These are phyloP conservation scores for Claviceps sp. DNA, from an alignment of 2,329 filamentous ascomycete genomes.

Conservation along the genomic window DNA sequence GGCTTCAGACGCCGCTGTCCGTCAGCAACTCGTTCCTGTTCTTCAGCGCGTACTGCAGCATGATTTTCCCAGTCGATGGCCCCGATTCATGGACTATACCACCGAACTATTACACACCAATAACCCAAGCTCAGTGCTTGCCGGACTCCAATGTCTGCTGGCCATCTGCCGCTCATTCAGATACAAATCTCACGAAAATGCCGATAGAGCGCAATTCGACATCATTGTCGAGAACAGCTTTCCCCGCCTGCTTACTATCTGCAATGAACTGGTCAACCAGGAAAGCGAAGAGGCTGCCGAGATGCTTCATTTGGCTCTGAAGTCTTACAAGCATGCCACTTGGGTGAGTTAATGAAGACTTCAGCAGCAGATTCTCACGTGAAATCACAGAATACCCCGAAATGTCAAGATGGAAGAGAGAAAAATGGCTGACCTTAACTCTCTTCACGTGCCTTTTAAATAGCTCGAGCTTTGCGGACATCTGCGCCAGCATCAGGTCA, in stretches of 20 bases:
- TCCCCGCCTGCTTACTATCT: constrained; percentile 73
- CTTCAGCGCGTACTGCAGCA: constrained; percentile 92
- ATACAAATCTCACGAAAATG: constrained; percentile 73
- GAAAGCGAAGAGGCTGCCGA: constrained; percentile 89
- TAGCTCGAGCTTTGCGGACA: constrained; percentile 76
- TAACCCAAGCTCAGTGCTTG: constrained; percentile 75
- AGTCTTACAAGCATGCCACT: constrained; percentile 96
- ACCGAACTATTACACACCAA: constrained; percentile 78
- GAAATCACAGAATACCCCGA: too few species aligned
- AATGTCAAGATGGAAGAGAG: not conserved
- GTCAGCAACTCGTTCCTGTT: constrained; percentile 84
- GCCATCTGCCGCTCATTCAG: constrained; percentile 92
- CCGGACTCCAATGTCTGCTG: constrained; percentile 83
- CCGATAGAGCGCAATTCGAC: constrained; percentile 71
- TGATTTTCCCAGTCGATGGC: constrained; percentile 93
- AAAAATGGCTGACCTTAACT: too few species aligned
- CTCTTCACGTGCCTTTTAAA: not conserved
- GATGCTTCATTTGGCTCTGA: constrained; percentile 89
- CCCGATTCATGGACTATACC: constrained; percentile 85
- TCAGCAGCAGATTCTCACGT: too few species aligned
- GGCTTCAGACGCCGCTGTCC: constrained; percentile 63
- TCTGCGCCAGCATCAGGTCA: constrained; percentile 66
- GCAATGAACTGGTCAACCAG: constrained; percentile 78
- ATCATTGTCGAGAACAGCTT: constrained; percentile 88
- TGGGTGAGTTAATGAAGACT: constrained; percentile 46